phyloP scores from a whole-genome alignment of 2,329 filamentous ascomycete species.

The Mariannaea elegans region DNA sequence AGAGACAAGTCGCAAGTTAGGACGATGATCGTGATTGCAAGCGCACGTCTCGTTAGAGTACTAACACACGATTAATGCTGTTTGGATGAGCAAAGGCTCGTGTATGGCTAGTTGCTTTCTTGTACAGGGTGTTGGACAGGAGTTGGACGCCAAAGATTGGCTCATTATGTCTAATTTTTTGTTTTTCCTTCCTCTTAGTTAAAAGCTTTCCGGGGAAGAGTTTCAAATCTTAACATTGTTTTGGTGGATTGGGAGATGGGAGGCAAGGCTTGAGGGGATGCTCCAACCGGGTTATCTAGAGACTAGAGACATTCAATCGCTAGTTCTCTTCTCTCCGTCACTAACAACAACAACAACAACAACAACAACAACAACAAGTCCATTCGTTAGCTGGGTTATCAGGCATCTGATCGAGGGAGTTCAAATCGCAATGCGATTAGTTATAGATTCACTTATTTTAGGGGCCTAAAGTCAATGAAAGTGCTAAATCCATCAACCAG shows the following conservation, averaged over 20 bases:
- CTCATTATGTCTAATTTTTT: slow-evolving; percentile 5
- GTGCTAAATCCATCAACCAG: background rate
- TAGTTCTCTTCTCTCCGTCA: background rate
- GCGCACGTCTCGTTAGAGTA: slow-evolving; percentile 2
- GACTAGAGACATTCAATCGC: background rate
- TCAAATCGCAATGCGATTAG: slow-evolving; percentile 8
- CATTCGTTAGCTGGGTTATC: slow-evolving; percentile 20
- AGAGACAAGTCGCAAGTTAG: background rate
- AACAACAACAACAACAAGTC: background rate
- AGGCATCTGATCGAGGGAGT: background rate
- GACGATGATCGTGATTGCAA: background rate
- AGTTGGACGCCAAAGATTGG: slow-evolving; percentile 20
- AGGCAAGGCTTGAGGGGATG: slow-evolving; percentile 3
- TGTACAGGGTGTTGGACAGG: too few relatives aligned
- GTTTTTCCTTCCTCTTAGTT: background rate
- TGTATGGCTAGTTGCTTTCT: slow-evolving; percentile 16
- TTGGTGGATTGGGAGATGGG: slow-evolving; percentile 6
- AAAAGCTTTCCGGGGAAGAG: background rate
- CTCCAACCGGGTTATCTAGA: background rate
- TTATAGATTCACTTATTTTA: slow-evolving; percentile 13
- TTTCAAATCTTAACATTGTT: background rate
- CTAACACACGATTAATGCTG: slow-evolving; percentile 15
- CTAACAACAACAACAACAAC: background rate
- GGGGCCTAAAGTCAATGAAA: background rate
- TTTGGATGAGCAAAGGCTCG: slow-evolving; percentile 15